Evolutionary conservation across 73 alveolate species (phyloP), one percentile per base, ranked within the genome.

Genomic region (Tetrahymena elliotti): DNA sequence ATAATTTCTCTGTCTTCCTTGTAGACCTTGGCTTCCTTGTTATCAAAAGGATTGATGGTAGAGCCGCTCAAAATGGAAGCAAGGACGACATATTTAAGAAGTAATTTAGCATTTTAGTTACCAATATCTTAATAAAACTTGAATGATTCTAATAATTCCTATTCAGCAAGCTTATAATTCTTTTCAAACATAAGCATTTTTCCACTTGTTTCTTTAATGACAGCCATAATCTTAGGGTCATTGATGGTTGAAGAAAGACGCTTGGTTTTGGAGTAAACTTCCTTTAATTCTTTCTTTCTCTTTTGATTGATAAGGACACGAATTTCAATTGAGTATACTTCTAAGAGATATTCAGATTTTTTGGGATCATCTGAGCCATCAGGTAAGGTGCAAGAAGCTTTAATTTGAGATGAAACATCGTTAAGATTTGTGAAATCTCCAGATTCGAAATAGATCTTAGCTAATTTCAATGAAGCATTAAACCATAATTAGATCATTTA

Each of bases 21-120:
- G 94, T 96, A 97, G 31, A 97, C 99, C 94, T 97, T 97, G 6
- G 98, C 99, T 83, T 97, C 99, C 95, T 97, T 94, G 18, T 98
- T 96, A 33, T 95, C 98, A 7, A 96, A 93, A 93, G 97, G 97
- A 93, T 97, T 97, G 94, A 97, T 97, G 31, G 83, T 53, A 22
- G 98, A 96, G 35, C 96, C 92, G 8, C 96, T 40, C 52, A 97
- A 84, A 38, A 97, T 97, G 52, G 98, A 94, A 6, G 99, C 98
- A 35, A 97, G 95, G 12, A 95, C 96, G 88, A 96, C 97, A 94
- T 97, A 97, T 84, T 97, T 97, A 35, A 97, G 95, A 8, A 97
- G 95, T 0, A 97, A 93, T 83, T 97, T 97, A 27, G 99, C 99
- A 82, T 97, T 93, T n/a, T 96, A 82, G 93, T 97, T 97, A 24